A percentile compares a stretch with the other conserved stretches of the same genome.
Evolutionary conservation across 805 yeast genomes (phyloP).

Genomic region (Yamadazyma sp.): DNA sequence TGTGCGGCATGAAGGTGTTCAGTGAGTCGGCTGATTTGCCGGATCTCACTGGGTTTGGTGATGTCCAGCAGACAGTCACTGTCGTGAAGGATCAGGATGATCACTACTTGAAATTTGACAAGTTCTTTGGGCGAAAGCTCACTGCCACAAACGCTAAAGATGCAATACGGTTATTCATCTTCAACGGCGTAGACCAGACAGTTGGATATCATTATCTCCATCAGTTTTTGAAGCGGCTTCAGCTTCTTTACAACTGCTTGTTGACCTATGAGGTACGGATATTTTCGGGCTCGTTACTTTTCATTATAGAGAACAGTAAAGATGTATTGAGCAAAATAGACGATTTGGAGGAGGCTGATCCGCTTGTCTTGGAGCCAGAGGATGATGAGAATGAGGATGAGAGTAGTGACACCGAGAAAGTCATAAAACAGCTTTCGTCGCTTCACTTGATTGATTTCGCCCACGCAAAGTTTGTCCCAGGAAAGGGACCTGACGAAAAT

Average conservation of each 20-base stretch:
- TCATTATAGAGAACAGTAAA: constrained; percentile 77
- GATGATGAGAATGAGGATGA: constrained; percentile 24
- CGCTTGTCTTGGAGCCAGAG: constrained; percentile 19
- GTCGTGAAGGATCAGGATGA: constrained; percentile 21
- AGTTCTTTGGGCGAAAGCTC: constrained; percentile 68
- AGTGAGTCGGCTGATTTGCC: constrained; percentile 1
- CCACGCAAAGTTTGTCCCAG: constrained; percentile 66
- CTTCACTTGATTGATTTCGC: constrained; percentile 86
- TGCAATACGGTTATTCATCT: constrained; percentile 51
- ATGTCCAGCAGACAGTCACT: neutral
- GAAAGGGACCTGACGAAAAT: constrained; percentile 70
- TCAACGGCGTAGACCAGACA: constrained; percentile 9
- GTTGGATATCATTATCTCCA: constrained; percentile 10
- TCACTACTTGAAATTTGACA: constrained; percentile 56
- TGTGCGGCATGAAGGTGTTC: constrained; percentile 83
- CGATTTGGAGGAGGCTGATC: constrained; percentile 36
- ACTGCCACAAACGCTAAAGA: constrained; percentile 39
- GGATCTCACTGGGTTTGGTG: constrained; percentile 7
- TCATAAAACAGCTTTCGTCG: constrained; percentile 47
- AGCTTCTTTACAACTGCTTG: constrained; percentile 64
- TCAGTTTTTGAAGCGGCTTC: constrained; percentile 58
- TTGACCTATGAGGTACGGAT: constrained; percentile 61
- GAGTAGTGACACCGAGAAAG: constrained; percentile 36
- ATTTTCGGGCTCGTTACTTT: constrained; percentile 69
- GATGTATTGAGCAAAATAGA: constrained; percentile 22